phyloP scores from a whole-genome alignment of 345 rosid genomes.

The Arabis alpina region DNA sequence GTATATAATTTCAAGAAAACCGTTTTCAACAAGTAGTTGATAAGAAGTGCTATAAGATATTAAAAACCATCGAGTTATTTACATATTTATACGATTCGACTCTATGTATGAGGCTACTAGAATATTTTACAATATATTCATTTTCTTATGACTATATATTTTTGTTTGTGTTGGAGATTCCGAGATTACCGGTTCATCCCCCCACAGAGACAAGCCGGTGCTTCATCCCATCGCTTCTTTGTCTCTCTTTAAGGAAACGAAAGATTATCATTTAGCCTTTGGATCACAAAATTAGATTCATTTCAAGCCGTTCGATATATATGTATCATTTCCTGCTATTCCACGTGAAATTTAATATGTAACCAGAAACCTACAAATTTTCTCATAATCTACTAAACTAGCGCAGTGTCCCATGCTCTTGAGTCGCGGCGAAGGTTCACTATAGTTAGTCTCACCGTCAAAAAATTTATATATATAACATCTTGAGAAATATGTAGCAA shows the following conservation, averaged over 20 bases:
- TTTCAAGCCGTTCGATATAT: conserved; percentile 15
- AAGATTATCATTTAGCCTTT: conserved; percentile 11
- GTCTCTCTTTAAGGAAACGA: conserved; percentile 39
- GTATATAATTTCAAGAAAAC: too few relatives aligned
- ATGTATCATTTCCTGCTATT: conserved; percentile 14
- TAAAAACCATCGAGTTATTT: too few relatives aligned
- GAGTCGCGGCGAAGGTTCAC: background rate
- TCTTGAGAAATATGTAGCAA: background rate
- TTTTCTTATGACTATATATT: background rate
- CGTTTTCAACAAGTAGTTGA: too few relatives aligned
- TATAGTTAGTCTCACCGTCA: background rate
- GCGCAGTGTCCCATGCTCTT: conserved; percentile 13
- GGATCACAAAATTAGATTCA: conserved; percentile 3
- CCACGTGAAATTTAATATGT: conserved; percentile 23
- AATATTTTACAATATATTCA: too few relatives aligned
- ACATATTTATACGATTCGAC: too few relatives aligned
- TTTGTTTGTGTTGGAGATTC: conserved; percentile 15
- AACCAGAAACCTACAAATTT: conserved; percentile 5
- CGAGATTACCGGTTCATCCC: conserved; percentile 27
- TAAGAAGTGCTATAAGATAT: too few relatives aligned
- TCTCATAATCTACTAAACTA: background rate
- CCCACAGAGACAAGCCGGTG: conserved; percentile 20
- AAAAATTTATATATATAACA: too few relatives aligned
- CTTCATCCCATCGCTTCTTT: conserved; percentile 35
- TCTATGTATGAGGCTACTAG: too few relatives aligned